phyloP scores from a whole-genome alignment of 257 asterid species.

The Misopates orontium region DNA sequence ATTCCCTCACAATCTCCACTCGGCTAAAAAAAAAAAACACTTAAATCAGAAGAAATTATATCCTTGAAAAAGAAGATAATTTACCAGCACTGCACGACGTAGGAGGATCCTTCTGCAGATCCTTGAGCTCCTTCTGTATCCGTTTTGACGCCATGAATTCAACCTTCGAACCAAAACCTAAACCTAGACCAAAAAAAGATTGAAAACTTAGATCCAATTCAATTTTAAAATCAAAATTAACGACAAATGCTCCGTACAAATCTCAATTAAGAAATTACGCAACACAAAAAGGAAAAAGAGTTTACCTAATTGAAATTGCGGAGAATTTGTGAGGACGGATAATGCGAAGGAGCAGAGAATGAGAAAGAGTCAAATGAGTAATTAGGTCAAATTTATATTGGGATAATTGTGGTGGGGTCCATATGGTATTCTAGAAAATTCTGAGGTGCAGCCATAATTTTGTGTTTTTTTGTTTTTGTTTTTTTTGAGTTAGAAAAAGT shows the following conservation, averaged over 20 bases:
- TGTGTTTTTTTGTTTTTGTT: too few species aligned
- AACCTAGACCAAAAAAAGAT: too few species aligned
- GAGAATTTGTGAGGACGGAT: background rate
- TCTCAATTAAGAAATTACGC: background rate
- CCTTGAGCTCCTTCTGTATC: constrained; percentile 58
- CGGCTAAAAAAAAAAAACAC: too few species aligned
- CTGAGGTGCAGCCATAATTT: background rate
- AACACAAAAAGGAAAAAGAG: background rate
- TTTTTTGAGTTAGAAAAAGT: background rate
- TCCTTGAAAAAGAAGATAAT: background rate
- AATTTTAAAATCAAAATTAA: too few species aligned
- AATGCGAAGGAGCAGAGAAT: background rate
- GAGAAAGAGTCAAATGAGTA: background rate
- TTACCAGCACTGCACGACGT: constrained; percentile 58
- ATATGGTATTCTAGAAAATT: background rate
- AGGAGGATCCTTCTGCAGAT: constrained; percentile 59
- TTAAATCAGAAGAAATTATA: too few species aligned
- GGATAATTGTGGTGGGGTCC: background rate
- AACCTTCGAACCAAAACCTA: constrained; percentile 28
- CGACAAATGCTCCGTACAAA: too few species aligned
- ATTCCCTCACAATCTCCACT: too few species aligned
- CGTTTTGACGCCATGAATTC: constrained; percentile 49
- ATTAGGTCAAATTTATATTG: background rate
- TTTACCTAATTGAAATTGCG: background rate
- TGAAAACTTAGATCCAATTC: too few species aligned